Percentiles rank a stretch among this genome's conserved stretches.
Evolutionary conservation across 371 early-diverging fungal genomes (phyloP).

Genomic region (Mortierella sp.): DNA sequence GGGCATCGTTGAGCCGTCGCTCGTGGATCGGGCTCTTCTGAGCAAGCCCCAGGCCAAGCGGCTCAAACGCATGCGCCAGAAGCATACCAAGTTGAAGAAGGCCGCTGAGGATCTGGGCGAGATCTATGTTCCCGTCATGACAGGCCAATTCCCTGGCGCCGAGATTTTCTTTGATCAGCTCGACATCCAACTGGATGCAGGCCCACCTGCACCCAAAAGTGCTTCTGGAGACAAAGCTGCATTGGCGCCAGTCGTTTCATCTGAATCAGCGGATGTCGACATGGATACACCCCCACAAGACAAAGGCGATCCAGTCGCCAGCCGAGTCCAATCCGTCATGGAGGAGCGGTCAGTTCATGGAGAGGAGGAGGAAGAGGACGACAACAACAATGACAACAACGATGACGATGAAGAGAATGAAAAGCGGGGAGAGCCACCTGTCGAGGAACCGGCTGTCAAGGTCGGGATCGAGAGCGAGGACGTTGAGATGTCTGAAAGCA

Average conservation of each 20-base stretch:
- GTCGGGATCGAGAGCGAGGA: background rate
- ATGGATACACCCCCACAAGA: background rate
- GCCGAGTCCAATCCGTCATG: background rate
- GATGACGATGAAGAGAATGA: background rate
- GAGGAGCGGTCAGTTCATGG: background rate
- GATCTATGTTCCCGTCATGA: background rate
- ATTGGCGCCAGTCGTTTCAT: background rate
- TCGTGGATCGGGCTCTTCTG: background rate
- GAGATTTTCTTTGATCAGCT: background rate
- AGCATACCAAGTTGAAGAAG: slow-evolving; percentile 5
- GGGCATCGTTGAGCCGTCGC: background rate
- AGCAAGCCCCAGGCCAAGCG: background rate
- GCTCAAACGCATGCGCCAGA: slow-evolving; percentile 6
- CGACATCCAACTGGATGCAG: background rate
- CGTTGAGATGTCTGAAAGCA: background rate
- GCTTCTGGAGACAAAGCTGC: background rate
- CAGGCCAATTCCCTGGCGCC: background rate
- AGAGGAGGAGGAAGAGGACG: background rate
- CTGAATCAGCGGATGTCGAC: background rate
- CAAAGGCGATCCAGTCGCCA: background rate
- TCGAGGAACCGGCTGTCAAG: background rate
- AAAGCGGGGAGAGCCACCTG: too few species aligned
- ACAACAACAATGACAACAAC: background rate
- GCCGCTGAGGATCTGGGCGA: background rate
- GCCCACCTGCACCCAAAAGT: background rate